A percentile compares a stretch with the other conserved stretches of the same genome.
Evolutionary conservation across 768 basidiomycete species (phyloP).

Genomic region (Boletus edulis): DNA sequence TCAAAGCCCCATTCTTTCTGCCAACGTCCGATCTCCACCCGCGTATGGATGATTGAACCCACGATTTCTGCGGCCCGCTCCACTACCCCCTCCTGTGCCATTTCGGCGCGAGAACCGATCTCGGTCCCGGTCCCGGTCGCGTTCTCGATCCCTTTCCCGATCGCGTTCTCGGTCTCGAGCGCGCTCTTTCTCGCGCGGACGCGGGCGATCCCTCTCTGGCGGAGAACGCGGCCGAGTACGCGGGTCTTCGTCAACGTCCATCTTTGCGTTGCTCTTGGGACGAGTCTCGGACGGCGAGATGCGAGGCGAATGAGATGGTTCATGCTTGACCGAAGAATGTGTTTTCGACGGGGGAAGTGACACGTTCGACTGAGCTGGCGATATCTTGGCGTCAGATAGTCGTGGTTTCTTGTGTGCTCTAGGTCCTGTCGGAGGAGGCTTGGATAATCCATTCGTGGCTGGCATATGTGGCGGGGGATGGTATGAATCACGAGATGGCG

Average conservation of each 20-base stretch:
- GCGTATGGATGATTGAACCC: conserved; percentile 36
- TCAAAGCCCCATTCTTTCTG: conserved; percentile 79
- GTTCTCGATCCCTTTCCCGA: conserved; percentile 33
- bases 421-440: conserved; percentile 73
- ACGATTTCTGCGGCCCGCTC: conserved; percentile 37
- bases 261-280: conserved; percentile 36
- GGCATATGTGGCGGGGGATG: conserved; percentile 33
- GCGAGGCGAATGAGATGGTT: conserved; percentile 31
- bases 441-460: conserved; percentile 37
- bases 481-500: conserved; percentile 43
- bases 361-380: conserved; percentile 32
- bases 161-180: conserved; percentile 33
- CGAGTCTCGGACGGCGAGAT: conserved; percentile 28
- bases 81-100: conserved; percentile 40
- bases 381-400: conserved; percentile 50
- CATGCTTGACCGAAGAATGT: conserved; percentile 20
- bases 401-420: conserved; percentile 80
- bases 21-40: conserved; percentile 73
- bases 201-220: conserved; percentile 40
- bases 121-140: conserved; percentile 35
- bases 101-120: conserved; percentile 42
- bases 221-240: conserved; percentile 44
- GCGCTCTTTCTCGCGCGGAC: conserved; percentile 37
- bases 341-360: conserved; percentile 29
- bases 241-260: conserved; percentile 58